Conservation (phyloP, 164 flowering plant species). For the Nymphaea colorata region DNA sequence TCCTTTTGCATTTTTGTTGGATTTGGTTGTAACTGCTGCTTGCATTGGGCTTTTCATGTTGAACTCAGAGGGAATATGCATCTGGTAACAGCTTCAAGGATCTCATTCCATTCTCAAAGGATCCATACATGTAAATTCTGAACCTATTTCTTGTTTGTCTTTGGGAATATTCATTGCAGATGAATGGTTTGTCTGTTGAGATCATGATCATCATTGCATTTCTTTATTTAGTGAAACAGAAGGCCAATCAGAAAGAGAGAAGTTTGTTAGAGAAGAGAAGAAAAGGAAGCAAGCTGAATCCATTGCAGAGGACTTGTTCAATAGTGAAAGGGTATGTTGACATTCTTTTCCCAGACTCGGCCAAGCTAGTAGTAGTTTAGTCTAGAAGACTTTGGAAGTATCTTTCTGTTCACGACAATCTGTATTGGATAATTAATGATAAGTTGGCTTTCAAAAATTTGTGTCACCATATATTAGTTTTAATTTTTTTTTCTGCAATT, state of each 20-base stretch:
- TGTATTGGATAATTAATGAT: not conserved
- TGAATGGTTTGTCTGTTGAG: not conserved
- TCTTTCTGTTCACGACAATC: not conserved
- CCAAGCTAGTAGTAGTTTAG: not conserved
- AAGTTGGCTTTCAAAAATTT: not conserved
- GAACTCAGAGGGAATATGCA: constrained; percentile 15
- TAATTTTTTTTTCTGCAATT: not conserved
- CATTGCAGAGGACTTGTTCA: constrained; percentile 75
- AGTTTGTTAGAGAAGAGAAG: constrained; percentile 64
- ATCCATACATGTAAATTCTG: constrained; percentile 56
- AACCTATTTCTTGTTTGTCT: not conserved
- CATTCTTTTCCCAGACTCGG: not conserved
- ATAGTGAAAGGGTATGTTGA: constrained; percentile 45
- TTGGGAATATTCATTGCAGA: not conserved
- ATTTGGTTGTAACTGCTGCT: not conserved
- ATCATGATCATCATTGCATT: not conserved
- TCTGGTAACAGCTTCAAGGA: constrained; percentile 72
- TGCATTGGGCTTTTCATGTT: constrained; percentile 2
- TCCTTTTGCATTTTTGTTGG: not conserved
- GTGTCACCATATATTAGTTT: not conserved
- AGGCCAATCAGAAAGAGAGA: constrained; percentile 34
- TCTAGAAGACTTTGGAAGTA: not conserved
- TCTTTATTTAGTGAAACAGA: constrained; percentile 40
- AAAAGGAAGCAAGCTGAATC: constrained; percentile 77
- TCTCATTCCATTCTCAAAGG: constrained; percentile 63